Conservation (phyloP, 768 basidiomycete species). For the Tephrocybe sp. region DNA sequence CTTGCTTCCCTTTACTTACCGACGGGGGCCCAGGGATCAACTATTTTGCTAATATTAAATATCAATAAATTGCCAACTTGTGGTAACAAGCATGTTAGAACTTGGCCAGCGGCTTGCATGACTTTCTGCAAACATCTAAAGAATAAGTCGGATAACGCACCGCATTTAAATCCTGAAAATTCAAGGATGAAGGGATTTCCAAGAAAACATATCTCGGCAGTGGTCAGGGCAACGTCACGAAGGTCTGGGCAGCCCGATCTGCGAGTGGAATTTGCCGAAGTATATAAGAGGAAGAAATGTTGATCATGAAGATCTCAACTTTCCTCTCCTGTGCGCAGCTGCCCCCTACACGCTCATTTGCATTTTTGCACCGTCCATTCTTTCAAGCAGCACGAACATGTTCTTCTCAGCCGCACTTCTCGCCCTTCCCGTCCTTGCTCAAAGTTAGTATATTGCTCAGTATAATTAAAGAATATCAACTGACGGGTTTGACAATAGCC, state of each 20-base stretch:
- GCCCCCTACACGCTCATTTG: slow-evolving; percentile 16
- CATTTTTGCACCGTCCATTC: slow-evolving; percentile 19
- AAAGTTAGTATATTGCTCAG: slow-evolving; percentile 28
- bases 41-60: too few species aligned
- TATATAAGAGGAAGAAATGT: slow-evolving; percentile 12
- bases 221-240: slow-evolving; percentile 11
- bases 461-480: background rate
- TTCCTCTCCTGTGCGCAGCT: slow-evolving; percentile 5
- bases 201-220: slow-evolving; percentile 2
- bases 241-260: background rate
- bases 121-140: too few species aligned
- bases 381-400: slow-evolving; percentile 18
- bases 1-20: too few species aligned
- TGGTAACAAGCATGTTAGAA: too few species aligned
- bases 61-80: too few species aligned
- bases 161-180: background rate
- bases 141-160: background rate
- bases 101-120: too few species aligned
- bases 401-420: slow-evolving; percentile 37
- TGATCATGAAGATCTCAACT: slow-evolving; percentile 4
- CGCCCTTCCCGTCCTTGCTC: slow-evolving; percentile 44
- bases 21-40: too few species aligned
- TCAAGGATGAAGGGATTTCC: background rate
- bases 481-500: slow-evolving; percentile 17
- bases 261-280: slow-evolving; percentile 16